These are phyloP conservation scores for Melampsora abietis-canadensis DNA, from an alignment of 1,284 basidiomycete species.

Conservation along the genomic window DNA sequence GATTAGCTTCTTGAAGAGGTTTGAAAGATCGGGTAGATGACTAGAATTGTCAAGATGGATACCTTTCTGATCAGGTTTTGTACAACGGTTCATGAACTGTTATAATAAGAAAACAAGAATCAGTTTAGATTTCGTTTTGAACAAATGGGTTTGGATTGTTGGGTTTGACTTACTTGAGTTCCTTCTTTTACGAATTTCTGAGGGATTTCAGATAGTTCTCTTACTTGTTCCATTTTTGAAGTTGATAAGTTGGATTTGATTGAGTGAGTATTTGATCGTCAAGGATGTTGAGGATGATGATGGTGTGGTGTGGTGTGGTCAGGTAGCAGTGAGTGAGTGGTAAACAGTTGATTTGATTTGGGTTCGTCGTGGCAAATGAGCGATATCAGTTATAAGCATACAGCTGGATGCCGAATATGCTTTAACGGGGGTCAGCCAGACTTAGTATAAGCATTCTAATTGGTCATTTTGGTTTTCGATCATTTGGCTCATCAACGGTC, in stretches of 20 bases:
- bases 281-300: neutral
- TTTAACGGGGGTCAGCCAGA: too few species aligned
- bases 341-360: neutral
- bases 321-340: neutral
- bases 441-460: too few species aligned
- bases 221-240: conserved; percentile 65
- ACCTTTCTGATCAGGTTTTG: conserved; percentile 96
- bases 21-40: neutral
- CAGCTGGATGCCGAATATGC: neutral
- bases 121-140: neutral
- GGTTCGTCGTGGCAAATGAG: conserved; percentile 10
- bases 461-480: too few species aligned
- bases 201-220: conserved; percentile 85
- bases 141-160: conserved; percentile 5
- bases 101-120: neutral
- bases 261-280: neutral
- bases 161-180: conserved; percentile 66
- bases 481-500: neutral
- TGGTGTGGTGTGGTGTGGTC: neutral
- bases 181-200: conserved; percentile 90
- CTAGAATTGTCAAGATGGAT: conserved; percentile 46
- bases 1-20: neutral
- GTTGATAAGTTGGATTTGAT: neutral
- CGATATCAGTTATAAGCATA: neutral
- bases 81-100: conserved; percentile 93